phyloP scores from a whole-genome alignment of 768 basidiomycete genomes.

The Aureoboletus auriporus region DNA sequence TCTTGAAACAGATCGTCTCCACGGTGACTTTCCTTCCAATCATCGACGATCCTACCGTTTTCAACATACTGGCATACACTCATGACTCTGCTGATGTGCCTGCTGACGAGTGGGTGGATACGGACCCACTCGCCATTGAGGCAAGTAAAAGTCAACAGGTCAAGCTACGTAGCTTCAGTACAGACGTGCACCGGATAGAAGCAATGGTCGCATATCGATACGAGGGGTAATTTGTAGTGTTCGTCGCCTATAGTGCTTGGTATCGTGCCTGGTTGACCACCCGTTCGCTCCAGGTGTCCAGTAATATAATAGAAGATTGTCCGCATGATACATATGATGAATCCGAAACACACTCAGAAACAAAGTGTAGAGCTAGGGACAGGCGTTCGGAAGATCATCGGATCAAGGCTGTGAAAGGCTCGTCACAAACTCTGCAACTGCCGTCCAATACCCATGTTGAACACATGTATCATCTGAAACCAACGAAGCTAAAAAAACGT shows the following conservation, averaged over 20 bases:
- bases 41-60: constrained; percentile 91
- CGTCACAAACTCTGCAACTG: constrained; percentile 47
- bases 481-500: background rate
- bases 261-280: constrained; percentile 1
- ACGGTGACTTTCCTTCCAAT: constrained; percentile 96
- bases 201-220: constrained; percentile 98
- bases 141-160: constrained; percentile 91
- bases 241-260: background rate
- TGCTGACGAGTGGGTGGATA: constrained; percentile 93
- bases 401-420: constrained; percentile 15
- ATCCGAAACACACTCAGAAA: background rate
- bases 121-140: constrained; percentile 89
- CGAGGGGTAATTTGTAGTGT: constrained; percentile 51
- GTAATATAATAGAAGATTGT: too few relatives aligned
- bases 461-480: constrained; percentile 50
- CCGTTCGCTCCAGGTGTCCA: background rate
- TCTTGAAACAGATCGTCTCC: constrained; percentile 96
- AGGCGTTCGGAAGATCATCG: background rate
- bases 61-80: constrained; percentile 97
- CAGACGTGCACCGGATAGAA: constrained; percentile 95
- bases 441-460: constrained; percentile 52
- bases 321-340: background rate
- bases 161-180: constrained; percentile 94
- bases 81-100: constrained; percentile 89
- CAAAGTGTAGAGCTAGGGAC: background rate